A percentile compares a stretch with the other conserved stretches of the same genome.
These are phyloP conservation scores for Plenodomus lindquistii DNA, from an alignment of 2,329 filamentous ascomycete species.

Conservation along the genomic window DNA sequence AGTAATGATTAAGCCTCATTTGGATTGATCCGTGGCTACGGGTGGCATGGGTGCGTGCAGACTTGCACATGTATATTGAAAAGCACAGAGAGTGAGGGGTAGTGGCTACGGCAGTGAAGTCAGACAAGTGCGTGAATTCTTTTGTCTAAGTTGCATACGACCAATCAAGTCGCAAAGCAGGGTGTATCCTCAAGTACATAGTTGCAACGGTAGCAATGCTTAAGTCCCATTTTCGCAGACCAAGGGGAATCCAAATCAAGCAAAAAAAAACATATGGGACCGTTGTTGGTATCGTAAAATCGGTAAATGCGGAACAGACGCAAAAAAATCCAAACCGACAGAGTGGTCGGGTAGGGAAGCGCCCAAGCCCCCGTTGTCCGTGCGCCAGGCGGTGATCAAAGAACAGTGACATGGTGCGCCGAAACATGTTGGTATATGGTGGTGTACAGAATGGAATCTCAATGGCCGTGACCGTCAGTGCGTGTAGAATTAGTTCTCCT, in stretches of 20 bases:
- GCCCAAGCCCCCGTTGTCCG: not conserved
- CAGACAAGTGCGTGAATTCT: constrained; percentile 18
- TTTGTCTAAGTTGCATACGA: constrained; percentile 23
- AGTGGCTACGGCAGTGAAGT: not conserved
- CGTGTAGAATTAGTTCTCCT: constrained; percentile 48
- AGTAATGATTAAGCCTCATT: not conserved
- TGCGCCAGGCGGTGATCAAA: constrained; percentile 17
- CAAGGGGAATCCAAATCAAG: constrained; percentile 12
- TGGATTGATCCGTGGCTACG: not conserved
- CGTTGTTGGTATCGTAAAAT: constrained; percentile 25
- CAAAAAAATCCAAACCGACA: constrained; percentile 7
- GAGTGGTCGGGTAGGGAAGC: not conserved
- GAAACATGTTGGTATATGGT: constrained; percentile 21
- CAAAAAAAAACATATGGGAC: constrained; percentile 7
- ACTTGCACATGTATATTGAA: not conserved
- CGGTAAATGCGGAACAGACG: constrained; percentile 6
- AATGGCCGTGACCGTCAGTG: constrained; percentile 8
- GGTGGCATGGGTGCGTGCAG: not conserved
- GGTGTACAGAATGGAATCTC: constrained; percentile 20
- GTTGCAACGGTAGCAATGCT: constrained; percentile 11
- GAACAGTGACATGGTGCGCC: constrained; percentile 13
- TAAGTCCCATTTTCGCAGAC: constrained; percentile 22
- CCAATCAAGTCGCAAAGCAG: constrained; percentile 18
- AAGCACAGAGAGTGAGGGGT: not conserved
- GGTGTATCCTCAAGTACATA: constrained; percentile 22